Evolutionary conservation across 2,329 filamentous ascomycete species (phyloP).

Genomic region (Aspergillus udagawae): DNA sequence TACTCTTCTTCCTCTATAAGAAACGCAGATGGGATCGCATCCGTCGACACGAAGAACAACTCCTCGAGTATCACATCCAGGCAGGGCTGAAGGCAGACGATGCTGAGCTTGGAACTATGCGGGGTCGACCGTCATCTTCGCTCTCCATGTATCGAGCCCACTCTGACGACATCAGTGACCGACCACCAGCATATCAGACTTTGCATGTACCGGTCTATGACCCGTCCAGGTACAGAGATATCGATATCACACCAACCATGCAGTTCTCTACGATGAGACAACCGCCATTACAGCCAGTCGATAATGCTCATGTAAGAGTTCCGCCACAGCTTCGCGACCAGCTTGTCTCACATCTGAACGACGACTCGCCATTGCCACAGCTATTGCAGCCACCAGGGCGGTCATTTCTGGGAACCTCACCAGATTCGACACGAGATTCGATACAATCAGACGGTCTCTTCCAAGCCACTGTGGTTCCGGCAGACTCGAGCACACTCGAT

Average conservation of each 20-base stretch:
- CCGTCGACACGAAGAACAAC: constrained; percentile 16
- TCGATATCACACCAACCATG: constrained; percentile 1
- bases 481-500: not conserved
- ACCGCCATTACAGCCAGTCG: not conserved
- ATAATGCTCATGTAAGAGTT: not conserved
- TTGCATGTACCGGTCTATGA: constrained; percentile 28
- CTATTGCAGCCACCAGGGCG: not conserved
- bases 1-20: constrained; percentile 22
- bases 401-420: not conserved
- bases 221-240: constrained; percentile 27
- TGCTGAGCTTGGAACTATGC: constrained; percentile 5
- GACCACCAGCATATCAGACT: constrained; percentile 26
- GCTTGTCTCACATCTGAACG: not conserved
- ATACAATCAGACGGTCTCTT: not conserved
- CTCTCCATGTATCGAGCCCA: not conserved
- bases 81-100: not conserved
- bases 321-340: not conserved
- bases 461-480: not conserved
- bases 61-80: constrained; percentile 8
- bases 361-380: not conserved
- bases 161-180: constrained; percentile 7
- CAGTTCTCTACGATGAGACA: not conserved
- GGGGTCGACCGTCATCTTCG: constrained; percentile 6
- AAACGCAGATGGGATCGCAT: constrained; percentile 22
- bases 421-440: not conserved